Conservation (phyloP, 169 alveolate genomes). For the Plasmodium fragile region DNA sequence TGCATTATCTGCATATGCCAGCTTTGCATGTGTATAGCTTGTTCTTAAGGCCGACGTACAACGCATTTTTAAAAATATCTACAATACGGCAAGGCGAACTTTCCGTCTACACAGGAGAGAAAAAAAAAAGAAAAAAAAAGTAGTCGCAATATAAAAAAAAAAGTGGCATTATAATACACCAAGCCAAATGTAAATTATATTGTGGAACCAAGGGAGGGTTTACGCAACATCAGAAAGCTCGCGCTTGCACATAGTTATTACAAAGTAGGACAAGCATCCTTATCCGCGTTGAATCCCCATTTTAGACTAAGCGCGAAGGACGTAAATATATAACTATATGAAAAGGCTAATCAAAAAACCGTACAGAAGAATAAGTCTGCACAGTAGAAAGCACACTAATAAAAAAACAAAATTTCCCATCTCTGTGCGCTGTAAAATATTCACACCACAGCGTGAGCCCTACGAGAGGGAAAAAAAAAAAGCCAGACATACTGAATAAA, state of each 20-base stretch:
- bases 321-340: neutral
- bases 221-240: neutral
- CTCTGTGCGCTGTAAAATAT: neutral
- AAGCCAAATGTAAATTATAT: neutral
- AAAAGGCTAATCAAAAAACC: neutral
- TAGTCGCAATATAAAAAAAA: neutral
- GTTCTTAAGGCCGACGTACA: neutral
- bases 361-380: neutral
- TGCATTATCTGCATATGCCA: neutral
- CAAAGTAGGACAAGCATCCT: neutral
- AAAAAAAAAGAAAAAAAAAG: slow-evolving; percentile 3
- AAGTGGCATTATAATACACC: neutral
- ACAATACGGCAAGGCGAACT: neutral
- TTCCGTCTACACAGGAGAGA: neutral
- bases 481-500: neutral
- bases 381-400: neutral
- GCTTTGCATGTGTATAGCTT: neutral
- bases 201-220: neutral
- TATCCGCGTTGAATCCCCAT: neutral
- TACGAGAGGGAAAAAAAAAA: neutral
- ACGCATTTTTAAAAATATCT: neutral
- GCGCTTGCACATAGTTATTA: neutral
- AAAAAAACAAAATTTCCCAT: slow-evolving; percentile 1
- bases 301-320: neutral
- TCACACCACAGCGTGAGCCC: neutral